These are phyloP conservation scores for Acephala macrosclerotiorum DNA, from an alignment of 2,329 filamentous ascomycete genomes.

Conservation along the genomic window DNA sequence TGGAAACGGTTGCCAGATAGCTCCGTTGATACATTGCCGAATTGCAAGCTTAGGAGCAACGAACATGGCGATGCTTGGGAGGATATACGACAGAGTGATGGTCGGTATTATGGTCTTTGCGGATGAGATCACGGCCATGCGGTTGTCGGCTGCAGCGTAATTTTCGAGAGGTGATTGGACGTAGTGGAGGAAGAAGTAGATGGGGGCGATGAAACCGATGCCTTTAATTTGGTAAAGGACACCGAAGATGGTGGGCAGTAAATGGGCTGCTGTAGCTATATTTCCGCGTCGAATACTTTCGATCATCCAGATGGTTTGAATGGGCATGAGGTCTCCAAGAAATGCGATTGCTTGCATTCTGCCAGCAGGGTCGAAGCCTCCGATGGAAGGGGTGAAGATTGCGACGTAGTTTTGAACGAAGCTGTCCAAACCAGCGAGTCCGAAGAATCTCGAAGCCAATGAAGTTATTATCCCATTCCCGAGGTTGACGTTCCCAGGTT, in stretches of 20 bases:
- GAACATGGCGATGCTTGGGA: slow-evolving; percentile 40
- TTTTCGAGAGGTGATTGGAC: slow-evolving; percentile 44
- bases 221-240: slow-evolving; percentile 41
- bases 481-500: background rate
- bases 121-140: slow-evolving; percentile 42
- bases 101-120: slow-evolving; percentile 43
- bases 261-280: slow-evolving; percentile 34
- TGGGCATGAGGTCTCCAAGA: slow-evolving; percentile 37
- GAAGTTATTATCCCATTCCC: background rate
- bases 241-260: slow-evolving; percentile 39
- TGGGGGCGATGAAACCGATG: slow-evolving; percentile 43
- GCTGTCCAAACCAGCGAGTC: slow-evolving; percentile 28
- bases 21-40: slow-evolving; percentile 39
- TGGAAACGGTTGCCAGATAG: slow-evolving; percentile 52
- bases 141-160: slow-evolving; percentile 44
- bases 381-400: slow-evolving; percentile 35
- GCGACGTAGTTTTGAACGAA: slow-evolving; percentile 30
- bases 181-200: slow-evolving; percentile 49
- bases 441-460: slow-evolving; percentile 29
- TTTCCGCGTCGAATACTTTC: slow-evolving; percentile 43
- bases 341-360: slow-evolving; percentile 39
- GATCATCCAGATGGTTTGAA: slow-evolving; percentile 42
- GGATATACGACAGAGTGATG: slow-evolving; percentile 37
- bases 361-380: slow-evolving; percentile 28
- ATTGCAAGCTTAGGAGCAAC: slow-evolving; percentile 26